Conservation (phyloP, 176 grass and related monocot species). For the Leersia perrieri region DNA sequence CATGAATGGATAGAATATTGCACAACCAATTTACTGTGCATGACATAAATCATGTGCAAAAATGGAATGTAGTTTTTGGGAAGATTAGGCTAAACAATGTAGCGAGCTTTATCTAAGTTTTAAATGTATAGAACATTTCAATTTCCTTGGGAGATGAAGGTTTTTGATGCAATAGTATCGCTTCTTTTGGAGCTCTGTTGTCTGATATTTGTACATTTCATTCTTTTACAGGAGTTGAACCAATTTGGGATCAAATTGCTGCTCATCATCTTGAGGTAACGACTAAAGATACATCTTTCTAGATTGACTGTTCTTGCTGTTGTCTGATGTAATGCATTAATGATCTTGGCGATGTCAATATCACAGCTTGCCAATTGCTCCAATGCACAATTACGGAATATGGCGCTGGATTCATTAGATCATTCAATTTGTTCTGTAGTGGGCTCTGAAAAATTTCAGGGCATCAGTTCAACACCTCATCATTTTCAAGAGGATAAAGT, state of each 20-base stretch:
- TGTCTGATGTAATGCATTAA: slow-evolving; percentile 24
- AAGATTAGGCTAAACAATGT: slow-evolving; percentile 18
- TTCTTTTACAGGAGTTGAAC: slow-evolving; percentile 69
- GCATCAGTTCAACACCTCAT: slow-evolving; percentile 49
- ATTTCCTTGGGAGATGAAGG: slow-evolving; percentile 14
- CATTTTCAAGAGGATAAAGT: slow-evolving; percentile 49
- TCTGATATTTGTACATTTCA: slow-evolving; percentile 27
- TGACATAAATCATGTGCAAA: slow-evolving; percentile 3
- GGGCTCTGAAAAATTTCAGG: slow-evolving; percentile 83
- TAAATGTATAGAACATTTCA: slow-evolving; percentile 2
- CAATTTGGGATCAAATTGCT: slow-evolving; percentile 93
- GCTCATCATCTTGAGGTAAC: slow-evolving; percentile 96
- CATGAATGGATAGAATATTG: not conserved
- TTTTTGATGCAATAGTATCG: not conserved
- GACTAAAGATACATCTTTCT: slow-evolving; percentile 33
- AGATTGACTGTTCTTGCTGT: slow-evolving; percentile 19
- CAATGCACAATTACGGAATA: slow-evolving; percentile 75
- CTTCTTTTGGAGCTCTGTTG: slow-evolving; percentile 7
- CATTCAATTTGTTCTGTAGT: slow-evolving; percentile 94
- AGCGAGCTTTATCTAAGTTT: slow-evolving; percentile 13
- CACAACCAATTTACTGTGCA: not conserved
- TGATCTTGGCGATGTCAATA: slow-evolving; percentile 30
- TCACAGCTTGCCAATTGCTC: slow-evolving; percentile 83
- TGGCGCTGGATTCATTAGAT: slow-evolving; percentile 92
- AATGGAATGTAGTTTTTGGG: not conserved